phyloP scores from a whole-genome alignment of 2,329 filamentous ascomycete genomes.

The Calonectria pseudoreteaudii region DNA sequence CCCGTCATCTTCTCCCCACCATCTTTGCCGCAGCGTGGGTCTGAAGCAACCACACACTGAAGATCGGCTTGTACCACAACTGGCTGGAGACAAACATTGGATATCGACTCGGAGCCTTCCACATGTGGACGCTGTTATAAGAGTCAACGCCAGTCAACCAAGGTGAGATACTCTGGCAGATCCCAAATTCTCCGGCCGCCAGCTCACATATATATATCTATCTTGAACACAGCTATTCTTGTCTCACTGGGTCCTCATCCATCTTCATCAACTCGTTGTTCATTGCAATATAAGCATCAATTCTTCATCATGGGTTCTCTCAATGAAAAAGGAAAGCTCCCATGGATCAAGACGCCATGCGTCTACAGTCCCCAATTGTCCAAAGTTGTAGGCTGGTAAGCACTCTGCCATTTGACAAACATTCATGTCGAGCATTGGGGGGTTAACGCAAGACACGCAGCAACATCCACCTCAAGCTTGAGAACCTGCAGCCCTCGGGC shows the following conservation, averaged over 20 bases:
- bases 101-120: background rate
- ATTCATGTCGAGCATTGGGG: background rate
- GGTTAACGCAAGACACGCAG: slow-evolving; percentile 49
- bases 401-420: slow-evolving; percentile 14
- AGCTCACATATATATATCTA: background rate
- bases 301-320: slow-evolving; percentile 55
- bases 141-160: background rate
- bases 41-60: background rate
- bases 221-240: background rate
- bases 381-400: slow-evolving; percentile 77
- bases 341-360: slow-evolving; percentile 80
- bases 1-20: background rate
- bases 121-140: background rate
- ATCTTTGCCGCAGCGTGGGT: background rate
- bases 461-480: slow-evolving; percentile 87
- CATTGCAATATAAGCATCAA: background rate
- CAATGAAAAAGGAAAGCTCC: slow-evolving; percentile 54
- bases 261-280: background rate
- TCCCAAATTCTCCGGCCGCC: too few species aligned
- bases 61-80: background rate
- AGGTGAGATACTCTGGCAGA: background rate
- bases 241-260: background rate
- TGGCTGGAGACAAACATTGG: background rate
- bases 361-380: slow-evolving; percentile 76
- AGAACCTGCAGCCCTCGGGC: slow-evolving; percentile 85